Evolutionary conservation across 2,329 filamentous ascomycete genomes (phyloP).

Genomic region (Penicillium sumatraense): DNA sequence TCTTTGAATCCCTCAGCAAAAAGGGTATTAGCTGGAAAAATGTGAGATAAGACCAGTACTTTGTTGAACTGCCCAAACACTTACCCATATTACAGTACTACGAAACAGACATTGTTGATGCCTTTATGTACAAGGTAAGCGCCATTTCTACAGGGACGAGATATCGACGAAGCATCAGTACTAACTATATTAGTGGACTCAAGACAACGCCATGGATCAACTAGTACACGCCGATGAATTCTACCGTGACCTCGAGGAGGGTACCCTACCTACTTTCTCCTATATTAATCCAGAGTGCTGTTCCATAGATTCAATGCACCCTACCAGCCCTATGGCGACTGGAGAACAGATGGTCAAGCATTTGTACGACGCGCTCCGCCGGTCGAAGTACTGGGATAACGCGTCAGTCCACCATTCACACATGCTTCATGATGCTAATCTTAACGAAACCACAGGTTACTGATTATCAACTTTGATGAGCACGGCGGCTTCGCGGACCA

Average conservation of each 20-base stretch:
- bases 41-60: no score
- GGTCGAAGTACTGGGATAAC: slow-evolving; percentile 46
- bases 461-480: slow-evolving; percentile 49
- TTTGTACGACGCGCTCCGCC: slow-evolving; percentile 47
- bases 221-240: slow-evolving; percentile 53
- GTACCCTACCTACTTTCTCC: slow-evolving; percentile 71
- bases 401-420: slow-evolving; percentile 19
- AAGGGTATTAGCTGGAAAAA: slow-evolving; percentile 46
- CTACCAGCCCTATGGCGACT: slow-evolving; percentile 42
- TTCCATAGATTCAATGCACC: slow-evolving; percentile 45
- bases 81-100: slow-evolving; percentile 34
- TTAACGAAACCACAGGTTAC: slow-evolving; percentile 30
- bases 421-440: not conserved
- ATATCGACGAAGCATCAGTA: not conserved
- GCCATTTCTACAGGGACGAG: not conserved
- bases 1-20: slow-evolving; percentile 44
- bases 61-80: not conserved
- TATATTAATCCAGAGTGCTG: slow-evolving; percentile 52
- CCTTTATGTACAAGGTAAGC: slow-evolving; percentile 39
- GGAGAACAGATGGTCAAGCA: slow-evolving; percentile 48
- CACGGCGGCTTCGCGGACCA: slow-evolving; percentile 49
- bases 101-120: slow-evolving; percentile 43
- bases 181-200: slow-evolving; percentile 35
- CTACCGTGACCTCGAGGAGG: slow-evolving; percentile 65
- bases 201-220: slow-evolving; percentile 41